Evolutionary conservation across 1,139 yeast species (phyloP), one percentile per base, ranked within the genome.

Genomic region (Lizanozyma gosingica): DNA sequence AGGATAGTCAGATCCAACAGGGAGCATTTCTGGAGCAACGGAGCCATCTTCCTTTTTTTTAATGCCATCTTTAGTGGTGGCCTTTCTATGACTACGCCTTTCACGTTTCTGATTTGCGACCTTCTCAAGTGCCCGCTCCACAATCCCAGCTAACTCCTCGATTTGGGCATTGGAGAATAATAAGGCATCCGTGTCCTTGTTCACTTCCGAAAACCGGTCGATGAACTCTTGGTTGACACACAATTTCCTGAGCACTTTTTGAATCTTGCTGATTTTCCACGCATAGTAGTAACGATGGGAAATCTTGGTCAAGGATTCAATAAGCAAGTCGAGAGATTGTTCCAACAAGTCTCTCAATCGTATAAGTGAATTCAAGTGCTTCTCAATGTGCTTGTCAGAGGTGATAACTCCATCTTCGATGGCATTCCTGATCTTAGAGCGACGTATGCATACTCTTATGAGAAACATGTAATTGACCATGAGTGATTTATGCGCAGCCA

Each of bases 191-290:
- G 29, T 22, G 6, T 22, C 29, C 29, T 22, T 22, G 11, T 22
- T 22, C 9, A 11, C 11, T 11, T 22, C 29, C 6, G 29, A 22
- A 22, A 22, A 22, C 11, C 11, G 29, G 29, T 22, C 29, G 11
- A 22, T 22, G 29, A 22, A 22, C 29, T 22, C 29, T 22, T 22
- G 29, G 29, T 22, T 22, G 9, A 22, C 29, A 22, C 29, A 22
- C 11, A 22, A 22, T 11, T 22, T 22, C 29, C 29, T 6, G 11
- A 22, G 29, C 6, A 22, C 29, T 11, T 22, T 22, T 11, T 69
- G 75, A 2, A 69, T 67, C 43, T 71, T 73, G 34, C 69, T 62
- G n/a, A 67, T 59, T 48, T 71, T 60, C 80, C 79, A 73, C 0
- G 78, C 76, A 50, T 65, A 66, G 48, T 67, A 74, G 49, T 73